Conservation (phyloP, 208 protist species). For the Acanthamoeba culbertsoni region DNA sequence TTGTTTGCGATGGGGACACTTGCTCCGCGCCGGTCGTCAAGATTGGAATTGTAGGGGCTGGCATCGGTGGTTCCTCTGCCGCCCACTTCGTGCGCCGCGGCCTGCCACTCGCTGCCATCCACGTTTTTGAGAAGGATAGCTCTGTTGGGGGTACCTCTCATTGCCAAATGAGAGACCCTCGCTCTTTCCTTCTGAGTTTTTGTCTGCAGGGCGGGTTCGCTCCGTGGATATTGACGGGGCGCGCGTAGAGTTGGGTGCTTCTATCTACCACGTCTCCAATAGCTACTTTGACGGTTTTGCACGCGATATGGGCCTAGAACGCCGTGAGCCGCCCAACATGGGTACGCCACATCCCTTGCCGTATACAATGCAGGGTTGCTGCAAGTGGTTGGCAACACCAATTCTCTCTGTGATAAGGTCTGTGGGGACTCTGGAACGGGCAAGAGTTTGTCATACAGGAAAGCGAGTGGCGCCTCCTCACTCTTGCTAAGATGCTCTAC, state of each 20-base stretch:
- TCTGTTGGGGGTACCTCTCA: neutral
- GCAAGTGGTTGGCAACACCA: too few species aligned
- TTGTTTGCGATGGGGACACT: neutral
- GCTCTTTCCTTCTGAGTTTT: neutral
- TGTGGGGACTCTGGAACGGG: neutral
- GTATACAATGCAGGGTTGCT: neutral
- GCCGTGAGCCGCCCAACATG: neutral
- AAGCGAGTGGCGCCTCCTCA: neutral
- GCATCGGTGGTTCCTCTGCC: neutral
- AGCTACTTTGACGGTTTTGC: neutral
- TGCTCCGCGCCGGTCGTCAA: neutral
- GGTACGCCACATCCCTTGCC: neutral
- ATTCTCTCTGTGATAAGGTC: too few species aligned
- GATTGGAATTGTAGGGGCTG: neutral
- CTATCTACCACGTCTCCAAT: constrained; percentile 1
- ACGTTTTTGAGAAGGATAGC: neutral
- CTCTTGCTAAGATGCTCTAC: neutral
- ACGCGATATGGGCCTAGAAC: neutral
- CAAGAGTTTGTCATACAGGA: neutral
- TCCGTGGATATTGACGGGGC: neutral
- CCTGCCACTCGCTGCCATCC: neutral
- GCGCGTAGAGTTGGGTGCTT: neutral
- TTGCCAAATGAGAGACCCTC: neutral
- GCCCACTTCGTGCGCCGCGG: neutral
- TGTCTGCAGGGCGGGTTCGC: neutral